Percentiles rank a stretch among this genome's conserved stretches.
phyloP scores from a whole-genome alignment of 768 basidiomycete species.

The Suillus cothurnatus region DNA sequence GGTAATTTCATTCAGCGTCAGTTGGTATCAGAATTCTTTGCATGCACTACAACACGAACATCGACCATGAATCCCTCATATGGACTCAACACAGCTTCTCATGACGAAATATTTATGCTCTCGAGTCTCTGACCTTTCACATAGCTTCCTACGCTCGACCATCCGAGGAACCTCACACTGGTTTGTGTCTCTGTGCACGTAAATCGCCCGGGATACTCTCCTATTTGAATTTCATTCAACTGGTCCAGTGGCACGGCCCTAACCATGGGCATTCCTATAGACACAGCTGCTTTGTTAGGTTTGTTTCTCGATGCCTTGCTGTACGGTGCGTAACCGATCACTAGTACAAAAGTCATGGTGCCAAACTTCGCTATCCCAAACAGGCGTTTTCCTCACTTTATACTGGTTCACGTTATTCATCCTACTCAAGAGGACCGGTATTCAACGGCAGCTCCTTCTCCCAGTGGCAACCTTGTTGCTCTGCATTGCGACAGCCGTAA shows the following conservation, averaged over 20 bases:
- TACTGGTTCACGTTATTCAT: neutral
- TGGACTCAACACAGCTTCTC: neutral
- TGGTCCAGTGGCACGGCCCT: neutral
- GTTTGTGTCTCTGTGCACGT: neutral
- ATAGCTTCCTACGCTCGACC: neutral
- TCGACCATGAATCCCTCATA: neutral
- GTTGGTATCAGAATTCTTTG: neutral
- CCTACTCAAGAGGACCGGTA: neutral
- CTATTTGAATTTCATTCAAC: neutral
- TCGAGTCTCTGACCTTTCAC: neutral
- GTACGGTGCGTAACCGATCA: neutral
- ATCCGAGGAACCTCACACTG: neutral
- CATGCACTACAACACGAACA: neutral
- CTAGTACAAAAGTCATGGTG: neutral
- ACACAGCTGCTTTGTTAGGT: neutral
- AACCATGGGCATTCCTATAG: neutral
- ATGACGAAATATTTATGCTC: neutral
- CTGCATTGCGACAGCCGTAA: neutral
- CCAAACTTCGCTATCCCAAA: neutral
- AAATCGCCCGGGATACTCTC: neutral
- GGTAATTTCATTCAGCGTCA: neutral
- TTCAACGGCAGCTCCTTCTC: neutral
- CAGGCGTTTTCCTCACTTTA: neutral
- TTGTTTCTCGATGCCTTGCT: neutral
- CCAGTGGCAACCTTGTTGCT: neutral